Conservation (phyloP, 2,329 filamentous ascomycete genomes). For the Zopfia rhizophila region DNA sequence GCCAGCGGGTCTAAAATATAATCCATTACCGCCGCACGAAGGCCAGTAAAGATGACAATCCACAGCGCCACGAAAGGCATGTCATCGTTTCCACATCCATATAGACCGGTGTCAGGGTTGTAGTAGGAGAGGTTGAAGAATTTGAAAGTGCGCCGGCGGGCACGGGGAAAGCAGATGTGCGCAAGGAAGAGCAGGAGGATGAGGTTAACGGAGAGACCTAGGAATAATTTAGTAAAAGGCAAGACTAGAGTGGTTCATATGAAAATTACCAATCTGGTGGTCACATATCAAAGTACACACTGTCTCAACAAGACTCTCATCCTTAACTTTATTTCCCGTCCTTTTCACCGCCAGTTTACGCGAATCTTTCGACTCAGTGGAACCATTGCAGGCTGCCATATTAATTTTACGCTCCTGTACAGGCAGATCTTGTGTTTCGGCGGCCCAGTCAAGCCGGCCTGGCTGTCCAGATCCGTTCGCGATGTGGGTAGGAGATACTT, state of each 20-base stretch:
- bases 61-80: conserved; percentile 79
- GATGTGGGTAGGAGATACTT: conserved; percentile 10
- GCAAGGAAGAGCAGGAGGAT: conserved; percentile 83
- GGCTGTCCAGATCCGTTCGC: conserved; percentile 6
- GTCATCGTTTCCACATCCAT: conserved; percentile 83
- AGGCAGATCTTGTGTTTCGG: conserved; percentile 9
- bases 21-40: conserved; percentile 87
- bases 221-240: conserved; percentile 16
- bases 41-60: conserved; percentile 85
- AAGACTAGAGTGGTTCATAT: background rate
- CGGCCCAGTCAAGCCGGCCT: conserved; percentile 13
- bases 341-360: conserved; percentile 55
- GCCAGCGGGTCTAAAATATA: conserved; percentile 85
- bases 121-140: conserved; percentile 91
- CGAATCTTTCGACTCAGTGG: background rate
- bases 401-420: conserved; percentile 22
- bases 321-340: conserved; percentile 68
- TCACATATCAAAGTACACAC: conserved; percentile 76
- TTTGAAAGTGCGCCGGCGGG: conserved; percentile 81
- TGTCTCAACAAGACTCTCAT: conserved; percentile 69
- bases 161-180: conserved; percentile 83
- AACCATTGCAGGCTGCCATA: conserved; percentile 11
- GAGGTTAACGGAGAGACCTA: conserved; percentile 87
- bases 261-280: conserved; percentile 79
- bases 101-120: conserved; percentile 73